Conservation (phyloP, 164 flowering plant species). For the grape (Vitis vinifera) region ASM3070453v1 NC_081819.1:18105501-18106000, state of each 20-base stretch:
- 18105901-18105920: too few relatives aligned
- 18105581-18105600: not conserved
- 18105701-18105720: constrained; percentile 46
- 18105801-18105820: too few relatives aligned
- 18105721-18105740: constrained; percentile 41
- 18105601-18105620: not conserved
- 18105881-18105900: too few relatives aligned
- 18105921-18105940: too few relatives aligned
- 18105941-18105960: not conserved
- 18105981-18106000: constrained; percentile 60
- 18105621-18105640: not conserved
- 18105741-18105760: constrained; percentile 45
- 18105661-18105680: not conserved
- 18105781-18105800: too few relatives aligned
- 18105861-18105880: too few relatives aligned
- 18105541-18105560: constrained; percentile 61
- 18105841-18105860: too few relatives aligned
- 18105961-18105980: constrained; percentile 7
- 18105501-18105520: constrained; percentile 40
- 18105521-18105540: constrained; percentile 54
- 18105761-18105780: constrained; percentile 34
- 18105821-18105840: too few relatives aligned
- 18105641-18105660: not conserved
- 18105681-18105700: constrained; percentile 42
- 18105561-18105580: constrained; percentile 41